phyloP scores from a whole-genome alignment of 495 filamentous ascomycete species.

The Tuber magnatum region DNA sequence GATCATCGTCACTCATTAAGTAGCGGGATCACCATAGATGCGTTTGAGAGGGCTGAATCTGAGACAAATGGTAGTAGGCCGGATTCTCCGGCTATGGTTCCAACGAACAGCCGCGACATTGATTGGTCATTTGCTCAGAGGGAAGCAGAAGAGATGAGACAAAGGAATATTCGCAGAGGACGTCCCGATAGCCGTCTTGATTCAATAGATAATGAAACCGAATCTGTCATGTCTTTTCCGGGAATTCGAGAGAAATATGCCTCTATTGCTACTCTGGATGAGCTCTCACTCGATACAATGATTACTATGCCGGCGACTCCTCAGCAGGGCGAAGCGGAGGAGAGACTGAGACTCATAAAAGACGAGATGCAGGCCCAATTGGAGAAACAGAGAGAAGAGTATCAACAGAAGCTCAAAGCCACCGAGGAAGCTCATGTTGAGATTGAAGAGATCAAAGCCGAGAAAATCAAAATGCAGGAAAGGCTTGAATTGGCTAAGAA shows the following conservation, averaged over 20 bases:
- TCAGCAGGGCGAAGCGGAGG: slow-evolving; percentile 64
- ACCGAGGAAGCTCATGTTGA: slow-evolving; percentile 72
- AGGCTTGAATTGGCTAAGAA: slow-evolving; percentile 68
- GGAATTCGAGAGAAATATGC: slow-evolving; percentile 84
- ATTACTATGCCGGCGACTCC: slow-evolving; percentile 92
- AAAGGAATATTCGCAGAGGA: slow-evolving; percentile 68
- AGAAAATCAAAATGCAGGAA: slow-evolving; percentile 83
- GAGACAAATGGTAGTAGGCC: slow-evolving; percentile 61
- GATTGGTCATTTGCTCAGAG: slow-evolving; percentile 94
- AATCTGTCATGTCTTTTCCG: slow-evolving; percentile 75
- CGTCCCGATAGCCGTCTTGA: slow-evolving; percentile 78
- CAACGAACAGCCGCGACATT: slow-evolving; percentile 65
- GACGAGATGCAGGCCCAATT: slow-evolving; percentile 85
- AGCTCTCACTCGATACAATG: slow-evolving; percentile 90
- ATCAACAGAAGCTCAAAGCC: slow-evolving; percentile 67
- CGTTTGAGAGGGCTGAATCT: slow-evolving; percentile 45
- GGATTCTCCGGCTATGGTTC: slow-evolving; percentile 67
- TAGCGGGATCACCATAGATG: slow-evolving; percentile 53
- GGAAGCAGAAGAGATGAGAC: slow-evolving; percentile 90
- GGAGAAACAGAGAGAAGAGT: slow-evolving; percentile 80
- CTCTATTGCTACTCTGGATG: slow-evolving; percentile 90
- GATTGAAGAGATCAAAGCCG: slow-evolving; percentile 72
- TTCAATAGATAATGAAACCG: slow-evolving; percentile 51
- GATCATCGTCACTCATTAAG: slow-evolving; percentile 72
- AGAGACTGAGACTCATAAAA: slow-evolving; percentile 62